Conservation (phyloP, 2,329 filamentous ascomycete species). For the Alternaria sp. region DNA sequence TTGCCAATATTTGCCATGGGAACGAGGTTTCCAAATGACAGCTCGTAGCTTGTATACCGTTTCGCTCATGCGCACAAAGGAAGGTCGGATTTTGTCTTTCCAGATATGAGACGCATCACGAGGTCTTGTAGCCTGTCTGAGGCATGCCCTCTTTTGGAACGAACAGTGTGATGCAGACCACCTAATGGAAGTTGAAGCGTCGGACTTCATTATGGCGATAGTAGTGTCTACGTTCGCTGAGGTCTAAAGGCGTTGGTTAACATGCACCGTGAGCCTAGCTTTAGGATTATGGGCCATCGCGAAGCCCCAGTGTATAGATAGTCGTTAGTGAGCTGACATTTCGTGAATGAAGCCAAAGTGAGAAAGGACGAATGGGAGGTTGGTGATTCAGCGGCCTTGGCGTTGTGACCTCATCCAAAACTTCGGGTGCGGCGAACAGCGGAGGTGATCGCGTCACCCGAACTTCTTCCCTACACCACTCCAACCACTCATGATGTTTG, state of each 20-base stretch:
- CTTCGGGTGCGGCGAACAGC: conserved; percentile 30
- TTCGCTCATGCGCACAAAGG: not conserved
- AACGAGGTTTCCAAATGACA: not conserved
- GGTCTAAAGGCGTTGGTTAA: not conserved
- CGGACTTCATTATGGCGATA: not conserved
- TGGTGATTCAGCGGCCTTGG: conserved; percentile 28
- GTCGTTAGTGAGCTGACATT: not conserved
- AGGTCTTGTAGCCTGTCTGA: not conserved
- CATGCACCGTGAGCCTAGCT: not conserved
- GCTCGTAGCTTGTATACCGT: not conserved
- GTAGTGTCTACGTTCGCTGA: not conserved
- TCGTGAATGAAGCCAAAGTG: not conserved
- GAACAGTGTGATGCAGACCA: not conserved
- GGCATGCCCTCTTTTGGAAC: not conserved
- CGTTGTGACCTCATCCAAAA: conserved; percentile 39
- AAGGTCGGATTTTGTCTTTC: not conserved
- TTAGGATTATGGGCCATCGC: not conserved
- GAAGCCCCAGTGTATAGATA: not conserved
- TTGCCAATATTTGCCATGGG: not conserved
- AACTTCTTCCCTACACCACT: conserved; percentile 15
- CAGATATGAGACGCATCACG: not conserved
- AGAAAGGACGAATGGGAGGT: conserved; percentile 1
- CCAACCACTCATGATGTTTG: conserved; percentile 41
- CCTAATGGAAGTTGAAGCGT: not conserved
- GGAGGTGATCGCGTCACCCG: conserved; percentile 28